Evolutionary conservation across 2,329 filamentous ascomycete species (phyloP), one percentile per base, ranked within the genome.

Genomic region (Epichloe gansuensis): DNA sequence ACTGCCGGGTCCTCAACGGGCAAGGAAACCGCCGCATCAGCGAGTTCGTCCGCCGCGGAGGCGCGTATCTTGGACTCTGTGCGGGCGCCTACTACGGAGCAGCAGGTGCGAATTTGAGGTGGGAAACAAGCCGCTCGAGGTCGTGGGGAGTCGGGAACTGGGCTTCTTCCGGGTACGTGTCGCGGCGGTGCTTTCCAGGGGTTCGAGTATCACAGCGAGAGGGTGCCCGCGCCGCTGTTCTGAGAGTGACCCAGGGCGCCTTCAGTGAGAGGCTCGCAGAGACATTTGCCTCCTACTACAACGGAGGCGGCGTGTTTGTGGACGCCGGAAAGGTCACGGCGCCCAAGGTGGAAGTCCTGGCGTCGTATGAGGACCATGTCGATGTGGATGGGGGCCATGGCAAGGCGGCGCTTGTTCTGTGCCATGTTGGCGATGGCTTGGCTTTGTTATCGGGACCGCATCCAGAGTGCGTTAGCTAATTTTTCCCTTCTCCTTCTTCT

Each of bases 221-320:
- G 46, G 93, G 93, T 1, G 88, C 93, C 1, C 78, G 81, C 60
- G 88, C 88, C 2, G 82, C 82, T 0, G 75, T 78, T 53, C 60
- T 97, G 46, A 77, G 74, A 50, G 81, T 93, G 12, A 72, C 78
- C 12, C 81, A 80, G 57, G 74, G 74, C 2, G 72, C 74, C 0
- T 80, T 94, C 55, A 67, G 70, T 0, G 76, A 73, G 0, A 69
- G 71, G 3, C 65, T 85, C 1, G 78, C 83, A 0, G 76, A 81
- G 1, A 72, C 74, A 1, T 88, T 95, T 55, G 74, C 76, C 51
- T 84, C 82, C 13, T 98, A 98, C 65, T 96, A 91, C 67, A 98
- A 98, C 60, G 93, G 93, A 1, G 93, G 93, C 1, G 91, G 93
- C 3, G 82, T 95, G 1, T 98, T 97, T 70, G 88, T 95, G 1